Evolutionary conservation across 140 eudicot genomes (phyloP).

Genomic region (Flaveria floridana): DNA sequence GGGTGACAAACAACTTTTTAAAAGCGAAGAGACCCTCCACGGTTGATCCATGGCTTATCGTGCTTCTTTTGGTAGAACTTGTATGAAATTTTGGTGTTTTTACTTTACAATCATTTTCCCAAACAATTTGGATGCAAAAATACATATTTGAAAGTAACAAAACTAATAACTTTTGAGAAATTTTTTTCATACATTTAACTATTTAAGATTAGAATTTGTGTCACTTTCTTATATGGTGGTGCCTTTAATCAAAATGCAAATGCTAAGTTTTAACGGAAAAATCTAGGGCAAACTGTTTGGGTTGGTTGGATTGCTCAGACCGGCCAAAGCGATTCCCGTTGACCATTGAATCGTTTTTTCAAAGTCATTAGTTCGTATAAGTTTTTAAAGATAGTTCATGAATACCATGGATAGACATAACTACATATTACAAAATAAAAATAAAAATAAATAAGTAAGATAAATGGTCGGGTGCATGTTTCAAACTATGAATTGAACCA

Average conservation of each 20-base stretch:
- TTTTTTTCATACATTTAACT: too few species aligned
- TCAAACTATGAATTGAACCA: neutral
- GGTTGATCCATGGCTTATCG: too few species aligned
- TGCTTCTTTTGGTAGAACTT: too few species aligned
- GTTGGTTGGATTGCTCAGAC: neutral
- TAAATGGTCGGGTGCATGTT: neutral
- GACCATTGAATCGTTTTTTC: too few species aligned
- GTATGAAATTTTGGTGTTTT: too few species aligned
- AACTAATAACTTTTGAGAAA: neutral
- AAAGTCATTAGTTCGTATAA: neutral
- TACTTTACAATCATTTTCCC: neutral
- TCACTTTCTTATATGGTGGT: neutral
- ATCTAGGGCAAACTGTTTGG: neutral
- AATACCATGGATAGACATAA: neutral
- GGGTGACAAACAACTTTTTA: too few species aligned
- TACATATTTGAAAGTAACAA: neutral
- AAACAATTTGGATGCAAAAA: neutral
- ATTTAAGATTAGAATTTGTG: neutral
- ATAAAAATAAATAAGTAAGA: neutral
- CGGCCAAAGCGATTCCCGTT: neutral
- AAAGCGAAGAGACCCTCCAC: too few species aligned
- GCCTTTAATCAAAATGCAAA: neutral
- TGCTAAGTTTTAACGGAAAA: neutral
- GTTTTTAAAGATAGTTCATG: neutral
- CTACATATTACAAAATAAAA: neutral